phyloP scores from a whole-genome alignment of 2,329 filamentous ascomycete genomes.

The Arthroderma uncinatum region DNA sequence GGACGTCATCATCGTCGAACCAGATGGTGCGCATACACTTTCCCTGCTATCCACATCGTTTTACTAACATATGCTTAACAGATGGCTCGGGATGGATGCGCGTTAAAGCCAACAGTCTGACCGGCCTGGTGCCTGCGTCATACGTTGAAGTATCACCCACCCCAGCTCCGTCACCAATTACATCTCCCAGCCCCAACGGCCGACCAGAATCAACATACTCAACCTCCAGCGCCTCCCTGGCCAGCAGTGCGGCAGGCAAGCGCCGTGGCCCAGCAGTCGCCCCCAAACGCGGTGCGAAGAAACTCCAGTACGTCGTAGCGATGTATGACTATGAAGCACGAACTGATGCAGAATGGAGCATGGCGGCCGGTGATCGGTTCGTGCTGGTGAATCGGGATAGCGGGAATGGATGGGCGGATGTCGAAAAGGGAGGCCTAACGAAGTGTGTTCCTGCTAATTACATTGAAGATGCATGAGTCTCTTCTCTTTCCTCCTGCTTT shows the following conservation, averaged over 20 bases:
- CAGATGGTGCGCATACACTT: slow-evolving; percentile 58
- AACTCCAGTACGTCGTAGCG: slow-evolving; percentile 84
- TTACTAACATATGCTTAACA: slow-evolving; percentile 29
- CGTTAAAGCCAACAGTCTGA: slow-evolving; percentile 58
- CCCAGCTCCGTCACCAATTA: slow-evolving; percentile 20
- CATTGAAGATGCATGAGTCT: slow-evolving; percentile 48
- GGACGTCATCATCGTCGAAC: slow-evolving; percentile 66
- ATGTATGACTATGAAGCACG: slow-evolving; percentile 84
- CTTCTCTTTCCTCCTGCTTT: neutral
- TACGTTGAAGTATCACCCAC: slow-evolving; percentile 62
- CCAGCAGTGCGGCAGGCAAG: slow-evolving; percentile 48
- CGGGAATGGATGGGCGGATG: slow-evolving; percentile 93
- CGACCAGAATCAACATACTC: slow-evolving; percentile 68
- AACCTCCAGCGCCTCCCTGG: slow-evolving; percentile 60
- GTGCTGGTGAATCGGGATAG: slow-evolving; percentile 78
- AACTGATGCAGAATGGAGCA: slow-evolving; percentile 76
- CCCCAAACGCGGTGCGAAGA: slow-evolving; percentile 81
- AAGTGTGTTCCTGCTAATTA: slow-evolving; percentile 93
- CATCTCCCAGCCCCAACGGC: slow-evolving; percentile 22
- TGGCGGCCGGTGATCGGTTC: slow-evolving; percentile 82
- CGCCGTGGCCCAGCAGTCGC: slow-evolving; percentile 90
- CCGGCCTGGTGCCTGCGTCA: slow-evolving; percentile 75
- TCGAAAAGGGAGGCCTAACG: slow-evolving; percentile 76
- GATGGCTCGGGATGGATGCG: slow-evolving; percentile 89
- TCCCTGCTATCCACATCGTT: neutral